A percentile compares a stretch with the other conserved stretches of the same genome.
These are phyloP conservation scores for Mariannaea sp. DNA, from an alignment of 2,329 filamentous ascomycete species.

Conservation along the genomic window DNA sequence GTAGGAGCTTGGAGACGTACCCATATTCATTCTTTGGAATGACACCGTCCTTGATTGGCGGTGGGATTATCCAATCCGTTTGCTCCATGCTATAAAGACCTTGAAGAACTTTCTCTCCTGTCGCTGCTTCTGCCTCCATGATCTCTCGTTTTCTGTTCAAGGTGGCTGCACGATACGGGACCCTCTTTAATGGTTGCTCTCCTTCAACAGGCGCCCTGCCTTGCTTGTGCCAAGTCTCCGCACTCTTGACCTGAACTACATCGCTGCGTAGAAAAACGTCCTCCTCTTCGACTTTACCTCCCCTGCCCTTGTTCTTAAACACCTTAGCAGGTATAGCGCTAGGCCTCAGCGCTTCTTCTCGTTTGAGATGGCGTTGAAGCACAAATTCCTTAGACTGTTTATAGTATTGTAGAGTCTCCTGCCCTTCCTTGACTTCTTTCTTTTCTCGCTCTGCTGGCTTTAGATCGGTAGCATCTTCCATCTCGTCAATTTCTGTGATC, in stretches of 20 bases:
- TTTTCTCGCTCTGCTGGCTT: slow-evolving; percentile 73
- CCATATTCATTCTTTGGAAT: slow-evolving; percentile 96
- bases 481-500: slow-evolving; percentile 73
- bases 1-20: slow-evolving; percentile 32
- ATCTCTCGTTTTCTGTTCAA: slow-evolving; percentile 86
- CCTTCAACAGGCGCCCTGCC: slow-evolving; percentile 76
- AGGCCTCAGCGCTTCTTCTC: slow-evolving; percentile 84
- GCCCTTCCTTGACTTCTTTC: slow-evolving; percentile 73
- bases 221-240: slow-evolving; percentile 98
- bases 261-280: slow-evolving; percentile 81
- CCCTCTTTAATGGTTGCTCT: slow-evolving; percentile 78
- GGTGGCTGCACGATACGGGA: slow-evolving; percentile 90
- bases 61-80: slow-evolving; percentile 94
- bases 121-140: slow-evolving; percentile 79
- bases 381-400: slow-evolving; percentile 86
- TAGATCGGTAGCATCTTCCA: slow-evolving; percentile 79
- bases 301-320: slow-evolving; percentile 77
- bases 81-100: slow-evolving; percentile 83
- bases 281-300: slow-evolving; percentile 73
- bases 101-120: slow-evolving; percentile 83
- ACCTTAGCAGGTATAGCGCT: slow-evolving; percentile 71
- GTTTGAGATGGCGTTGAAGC: slow-evolving; percentile 81
- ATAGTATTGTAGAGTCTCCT: slow-evolving; percentile 85
- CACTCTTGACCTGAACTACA: slow-evolving; percentile 83
- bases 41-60: slow-evolving; percentile 79